Conservation (phyloP, 2,329 filamentous ascomycete genomes). For the Colletotrichum shisoi region DNA sequence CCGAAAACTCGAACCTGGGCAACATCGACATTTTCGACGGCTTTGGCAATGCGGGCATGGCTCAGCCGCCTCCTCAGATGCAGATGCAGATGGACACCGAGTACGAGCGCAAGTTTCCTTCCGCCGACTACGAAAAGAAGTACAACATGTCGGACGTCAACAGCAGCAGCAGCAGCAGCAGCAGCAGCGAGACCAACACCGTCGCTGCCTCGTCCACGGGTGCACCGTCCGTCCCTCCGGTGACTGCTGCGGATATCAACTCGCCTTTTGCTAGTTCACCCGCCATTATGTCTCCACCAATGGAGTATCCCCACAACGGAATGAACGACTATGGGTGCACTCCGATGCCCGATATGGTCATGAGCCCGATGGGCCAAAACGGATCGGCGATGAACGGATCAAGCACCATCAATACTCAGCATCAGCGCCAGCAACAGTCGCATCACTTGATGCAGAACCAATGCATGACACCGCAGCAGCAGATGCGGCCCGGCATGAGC, state of each 20-base stretch:
- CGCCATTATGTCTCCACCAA: conserved; percentile 60
- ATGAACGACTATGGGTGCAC: conserved; percentile 54
- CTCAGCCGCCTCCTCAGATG: conserved; percentile 56
- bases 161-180: conserved; percentile 46
- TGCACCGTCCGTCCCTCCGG: conserved; percentile 42
- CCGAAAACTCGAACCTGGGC: conserved; percentile 62
- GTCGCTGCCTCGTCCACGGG: conserved; percentile 44
- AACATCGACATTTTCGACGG: conserved; percentile 71
- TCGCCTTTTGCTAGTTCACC: conserved; percentile 64
- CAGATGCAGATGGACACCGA: conserved; percentile 58
- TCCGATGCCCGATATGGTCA: conserved; percentile 62
- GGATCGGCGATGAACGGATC: conserved; percentile 41
- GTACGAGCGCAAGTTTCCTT: conserved; percentile 56
- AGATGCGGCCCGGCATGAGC: conserved; percentile 46
- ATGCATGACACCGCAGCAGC: conserved; percentile 45
- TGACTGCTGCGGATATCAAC: conserved; percentile 53
- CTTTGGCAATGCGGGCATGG: conserved; percentile 70
- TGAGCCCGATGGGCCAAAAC: conserved; percentile 57
- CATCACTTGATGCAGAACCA: conserved; percentile 42
- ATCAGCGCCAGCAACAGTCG: conserved; percentile 46
- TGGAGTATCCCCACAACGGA: conserved; percentile 57
- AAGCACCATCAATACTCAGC: conserved; percentile 44
- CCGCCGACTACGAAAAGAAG: conserved; percentile 55
- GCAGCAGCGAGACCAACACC: conserved; percentile 50
- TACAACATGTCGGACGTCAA: conserved; percentile 51